Percentiles rank a stretch among this genome's conserved stretches.
phyloP scores from a whole-genome alignment of 1,284 basidiomycete genomes.

The Naganishia cerealis region DNA sequence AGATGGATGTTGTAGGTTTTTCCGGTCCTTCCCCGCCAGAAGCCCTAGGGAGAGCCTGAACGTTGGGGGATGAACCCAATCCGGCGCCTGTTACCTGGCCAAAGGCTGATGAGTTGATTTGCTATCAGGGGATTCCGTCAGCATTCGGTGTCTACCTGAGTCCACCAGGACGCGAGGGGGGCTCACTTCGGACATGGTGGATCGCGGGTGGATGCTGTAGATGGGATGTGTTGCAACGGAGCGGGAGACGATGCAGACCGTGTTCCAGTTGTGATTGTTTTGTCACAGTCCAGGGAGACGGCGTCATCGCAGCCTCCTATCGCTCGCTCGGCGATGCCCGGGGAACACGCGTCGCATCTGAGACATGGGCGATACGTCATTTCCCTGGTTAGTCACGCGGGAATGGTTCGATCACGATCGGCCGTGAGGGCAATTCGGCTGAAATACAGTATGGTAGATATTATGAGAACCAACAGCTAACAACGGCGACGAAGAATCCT shows the following conservation, averaged over 20 bases:
- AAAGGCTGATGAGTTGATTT: conserved; percentile 8
- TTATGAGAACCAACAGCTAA: background rate
- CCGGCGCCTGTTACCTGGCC: conserved; percentile 34
- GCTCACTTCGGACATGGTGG: conserved; percentile 20
- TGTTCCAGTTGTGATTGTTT: too few relatives aligned
- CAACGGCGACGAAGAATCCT: too few relatives aligned
- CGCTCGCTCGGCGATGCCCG: conserved; percentile 11
- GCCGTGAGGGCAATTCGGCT: background rate
- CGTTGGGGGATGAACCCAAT: conserved; percentile 36
- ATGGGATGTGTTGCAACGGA: background rate
- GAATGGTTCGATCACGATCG: conserved; percentile 21
- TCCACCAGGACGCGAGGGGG: background rate
- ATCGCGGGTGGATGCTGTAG: background rate
- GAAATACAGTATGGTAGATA: background rate
- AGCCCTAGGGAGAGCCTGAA: conserved; percentile 33
- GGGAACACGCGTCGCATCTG: conserved; percentile 17
- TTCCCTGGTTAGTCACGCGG: background rate
- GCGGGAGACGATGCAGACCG: background rate
- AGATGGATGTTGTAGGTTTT: background rate
- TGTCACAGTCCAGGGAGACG: background rate
- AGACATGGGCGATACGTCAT: conserved; percentile 20
- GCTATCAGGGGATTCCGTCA: background rate
- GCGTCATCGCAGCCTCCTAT: background rate
- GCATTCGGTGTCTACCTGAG: background rate
- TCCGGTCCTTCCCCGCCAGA: conserved; percentile 30